Conservation (phyloP, 169 alveolate genomes). For the Eimeria acervulina region DNA sequence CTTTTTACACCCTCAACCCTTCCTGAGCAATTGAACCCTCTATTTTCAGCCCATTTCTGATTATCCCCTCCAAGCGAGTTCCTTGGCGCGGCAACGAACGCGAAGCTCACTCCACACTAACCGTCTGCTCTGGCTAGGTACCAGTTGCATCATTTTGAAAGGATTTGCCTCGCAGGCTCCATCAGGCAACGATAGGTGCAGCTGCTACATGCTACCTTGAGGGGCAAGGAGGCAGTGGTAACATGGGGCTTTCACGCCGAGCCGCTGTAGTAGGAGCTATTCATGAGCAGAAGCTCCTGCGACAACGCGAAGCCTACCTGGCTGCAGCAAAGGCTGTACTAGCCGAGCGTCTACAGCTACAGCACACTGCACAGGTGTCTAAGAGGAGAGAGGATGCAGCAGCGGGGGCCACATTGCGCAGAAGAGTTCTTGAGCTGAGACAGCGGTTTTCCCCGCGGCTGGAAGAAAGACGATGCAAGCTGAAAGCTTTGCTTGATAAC, state of each 20-base stretch:
- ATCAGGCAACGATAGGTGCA: neutral
- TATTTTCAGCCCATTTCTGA: neutral
- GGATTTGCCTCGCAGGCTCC: neutral
- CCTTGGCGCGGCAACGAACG: neutral
- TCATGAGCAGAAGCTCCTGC: slow-evolving; percentile 45
- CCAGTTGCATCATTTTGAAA: neutral
- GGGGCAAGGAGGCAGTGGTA: neutral
- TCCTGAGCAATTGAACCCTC: neutral
- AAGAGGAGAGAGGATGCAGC: slow-evolving; percentile 51
- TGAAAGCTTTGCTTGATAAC: slow-evolving; percentile 37
- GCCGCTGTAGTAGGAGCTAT: slow-evolving; percentile 58
- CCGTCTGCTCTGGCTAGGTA: neutral
- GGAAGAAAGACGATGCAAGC: slow-evolving; percentile 49
- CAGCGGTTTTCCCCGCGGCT: slow-evolving; percentile 15
- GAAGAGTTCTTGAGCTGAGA: slow-evolving; percentile 28
- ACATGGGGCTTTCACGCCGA: slow-evolving; percentile 64
- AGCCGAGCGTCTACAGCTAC: slow-evolving; percentile 37
- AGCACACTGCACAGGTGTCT: slow-evolving; percentile 30
- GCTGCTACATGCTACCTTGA: neutral
- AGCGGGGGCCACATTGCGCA: slow-evolving; percentile 36
- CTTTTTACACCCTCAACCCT: neutral
- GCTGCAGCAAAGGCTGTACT: slow-evolving; percentile 53
- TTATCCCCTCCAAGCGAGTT: neutral
- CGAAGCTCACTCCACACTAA: neutral
- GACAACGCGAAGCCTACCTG: slow-evolving; percentile 64